Base-by-base conservation (phyloP, 176 grass and related monocot genomes). In the Musa beccarii region DNA sequence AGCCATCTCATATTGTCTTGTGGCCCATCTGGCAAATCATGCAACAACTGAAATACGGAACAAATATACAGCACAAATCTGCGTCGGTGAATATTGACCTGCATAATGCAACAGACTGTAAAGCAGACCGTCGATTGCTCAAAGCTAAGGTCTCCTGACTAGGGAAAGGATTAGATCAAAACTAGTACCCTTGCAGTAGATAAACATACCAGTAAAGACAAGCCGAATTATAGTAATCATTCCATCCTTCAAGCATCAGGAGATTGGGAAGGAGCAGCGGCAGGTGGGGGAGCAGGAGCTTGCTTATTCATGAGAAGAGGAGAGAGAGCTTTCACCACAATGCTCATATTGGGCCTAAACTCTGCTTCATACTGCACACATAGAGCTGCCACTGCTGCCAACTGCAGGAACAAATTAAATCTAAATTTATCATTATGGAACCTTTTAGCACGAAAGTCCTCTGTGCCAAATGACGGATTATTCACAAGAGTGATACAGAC, bases 301-400 rank as follows among this genome's bases (percentile, higher is more conserved):
- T 25, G 26, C 26, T 68, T 68, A 68, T 68, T 68, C 15, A 68
- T 15, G 26, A 68, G 66, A 68, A 68, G 66, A 68, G 66, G 66
- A 34, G 66, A 68, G 10, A 68, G 66, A 15, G 66, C 66, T 34
- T 68, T 68, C 12, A 68, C 66, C 23, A 68, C 66, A 49, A 68
- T 68, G 26, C 66, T 49, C 66, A 68, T 68, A 34, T 68, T 68
- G 13, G 66, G 66, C 26, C 66, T 26, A 68, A 68, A 68, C 26
- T 68, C 66, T 26, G 66, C 10, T 68, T 68, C 66, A 34, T 68
- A 68, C 26, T 68, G 66, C 14, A 68, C 66, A 17, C 66, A 68
- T 15, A 68, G 66, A 29, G 66, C 66, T 15, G 66, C 66, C 66
- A 68, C 66, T 16, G 66, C 66, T 13, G 66, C 66, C 23, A 68